These are phyloP conservation scores for Lipomyces chichibuensis DNA, from an alignment of 805 yeast species.

Conservation along the genomic window DNA sequence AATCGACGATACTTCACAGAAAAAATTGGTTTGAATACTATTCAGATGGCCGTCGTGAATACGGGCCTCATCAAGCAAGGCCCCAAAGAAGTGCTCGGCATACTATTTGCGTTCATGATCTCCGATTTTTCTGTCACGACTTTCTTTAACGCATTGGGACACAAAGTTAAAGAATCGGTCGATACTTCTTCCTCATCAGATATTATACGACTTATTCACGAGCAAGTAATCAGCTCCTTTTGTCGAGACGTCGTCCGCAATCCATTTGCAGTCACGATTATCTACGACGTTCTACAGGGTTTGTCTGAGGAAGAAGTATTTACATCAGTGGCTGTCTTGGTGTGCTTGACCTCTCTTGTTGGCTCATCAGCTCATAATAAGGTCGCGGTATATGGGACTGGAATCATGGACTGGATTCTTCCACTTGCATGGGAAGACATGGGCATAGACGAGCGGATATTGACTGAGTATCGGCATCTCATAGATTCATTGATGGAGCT, in stretches of 20 bases:
- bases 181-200: constrained; percentile 6
- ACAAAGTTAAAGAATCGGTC: constrained; percentile 19
- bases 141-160: constrained; percentile 30
- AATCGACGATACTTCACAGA: constrained; percentile 32
- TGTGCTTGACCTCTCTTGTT: constrained; percentile 17
- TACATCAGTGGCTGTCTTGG: constrained; percentile 26
- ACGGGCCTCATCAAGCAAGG: constrained; percentile 20
- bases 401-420: constrained; percentile 18
- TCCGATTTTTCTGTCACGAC: constrained; percentile 35
- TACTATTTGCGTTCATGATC: constrained; percentile 32
- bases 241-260: constrained; percentile 25
- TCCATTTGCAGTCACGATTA: constrained; percentile 19
- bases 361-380: constrained; percentile 20
- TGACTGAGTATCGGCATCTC: constrained; percentile 5
- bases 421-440: constrained; percentile 21
- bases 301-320: constrained; percentile 13
- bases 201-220: constrained; percentile 9
- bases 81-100: constrained; percentile 31
- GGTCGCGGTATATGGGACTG: constrained; percentile 24
- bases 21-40: constrained; percentile 12
- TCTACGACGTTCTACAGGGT: constrained; percentile 9
- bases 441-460: constrained; percentile 6
- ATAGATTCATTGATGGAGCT: constrained; percentile 23
- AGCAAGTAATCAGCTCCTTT: constrained; percentile 21
- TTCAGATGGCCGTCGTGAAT: constrained; percentile 10